phyloP scores from a whole-genome alignment of 2,329 filamentous ascomycete genomes.

The Penicillium griseofulvum region DNA sequence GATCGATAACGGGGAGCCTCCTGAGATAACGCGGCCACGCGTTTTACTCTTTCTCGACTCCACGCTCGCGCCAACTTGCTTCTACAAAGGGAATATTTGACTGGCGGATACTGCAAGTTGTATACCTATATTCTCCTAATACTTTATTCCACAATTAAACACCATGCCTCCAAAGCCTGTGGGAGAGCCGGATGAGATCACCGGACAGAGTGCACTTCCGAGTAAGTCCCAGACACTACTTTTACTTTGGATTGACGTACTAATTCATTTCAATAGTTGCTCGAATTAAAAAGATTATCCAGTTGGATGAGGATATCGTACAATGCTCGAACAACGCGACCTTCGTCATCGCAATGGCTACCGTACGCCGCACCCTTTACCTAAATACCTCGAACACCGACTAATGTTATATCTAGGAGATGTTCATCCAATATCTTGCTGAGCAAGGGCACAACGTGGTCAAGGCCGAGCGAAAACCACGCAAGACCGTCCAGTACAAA shows the following conservation, averaged over 20 bases:
- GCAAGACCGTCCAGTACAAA: constrained; percentile 92
- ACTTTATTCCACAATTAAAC: neutral
- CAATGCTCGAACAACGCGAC: constrained; percentile 91
- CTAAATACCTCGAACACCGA: constrained; percentile 8
- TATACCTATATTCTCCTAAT: neutral
- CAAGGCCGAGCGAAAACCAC: constrained; percentile 85
- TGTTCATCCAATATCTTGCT: constrained; percentile 92
- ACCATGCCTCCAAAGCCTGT: constrained; percentile 88
- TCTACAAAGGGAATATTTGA: neutral
- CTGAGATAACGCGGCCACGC: constrained; percentile 29
- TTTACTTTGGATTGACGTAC: neutral
- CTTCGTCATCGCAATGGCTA: constrained; percentile 88
- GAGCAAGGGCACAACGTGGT: constrained; percentile 82
- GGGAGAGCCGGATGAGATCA: constrained; percentile 79
- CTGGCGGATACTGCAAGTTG: neutral
- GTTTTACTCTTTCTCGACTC: constrained; percentile 17
- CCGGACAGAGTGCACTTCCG: constrained; percentile 79
- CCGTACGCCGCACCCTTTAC: constrained; percentile 52
- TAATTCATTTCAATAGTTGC: constrained; percentile 62
- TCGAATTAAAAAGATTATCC: constrained; percentile 92
- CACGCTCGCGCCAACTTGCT: constrained; percentile 10
- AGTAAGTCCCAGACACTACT: constrained; percentile 55
- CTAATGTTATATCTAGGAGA: constrained; percentile 58
- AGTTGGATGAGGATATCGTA: constrained; percentile 77
- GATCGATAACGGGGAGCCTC: constrained; percentile 27